phyloP scores from a whole-genome alignment of 768 basidiomycete species.

The Naganishia onofrii region DNA sequence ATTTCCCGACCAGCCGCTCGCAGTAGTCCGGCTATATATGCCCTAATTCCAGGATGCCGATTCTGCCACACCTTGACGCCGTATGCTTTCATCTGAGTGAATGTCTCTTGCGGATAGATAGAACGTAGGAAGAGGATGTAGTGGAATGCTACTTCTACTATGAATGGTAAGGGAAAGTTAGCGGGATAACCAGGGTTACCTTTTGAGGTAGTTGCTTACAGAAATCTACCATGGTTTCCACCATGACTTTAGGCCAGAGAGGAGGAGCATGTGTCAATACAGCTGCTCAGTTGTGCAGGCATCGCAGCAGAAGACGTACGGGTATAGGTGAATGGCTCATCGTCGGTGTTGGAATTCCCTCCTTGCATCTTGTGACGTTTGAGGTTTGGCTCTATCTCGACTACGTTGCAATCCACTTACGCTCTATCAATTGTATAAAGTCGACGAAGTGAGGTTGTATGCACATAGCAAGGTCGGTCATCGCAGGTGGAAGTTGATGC shows the following conservation, averaged over 20 bases:
- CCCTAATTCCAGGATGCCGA: conserved; percentile 79
- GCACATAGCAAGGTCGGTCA: not conserved
- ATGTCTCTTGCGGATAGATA: conserved; percentile 84
- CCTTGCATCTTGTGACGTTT: not conserved
- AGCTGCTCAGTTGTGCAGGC: not conserved
- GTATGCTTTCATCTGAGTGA: conserved; percentile 82
- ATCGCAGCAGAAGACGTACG: not conserved
- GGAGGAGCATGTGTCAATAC: not conserved
- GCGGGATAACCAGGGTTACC: not conserved
- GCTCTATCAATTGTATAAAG: not conserved
- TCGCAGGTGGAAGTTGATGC: not conserved
- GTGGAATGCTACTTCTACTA: conserved; percentile 93
- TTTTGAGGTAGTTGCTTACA: not conserved
- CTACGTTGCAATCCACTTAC: not conserved
- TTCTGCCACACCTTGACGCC: conserved; percentile 88
- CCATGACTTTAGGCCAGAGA: conserved; percentile 1
- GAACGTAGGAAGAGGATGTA: conserved; percentile 85
- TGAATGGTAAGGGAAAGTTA: not conserved
- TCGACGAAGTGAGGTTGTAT: not conserved
- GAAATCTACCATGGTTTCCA: conserved; percentile 14
- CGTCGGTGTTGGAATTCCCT: not conserved
- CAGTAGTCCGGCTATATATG: conserved; percentile 84
- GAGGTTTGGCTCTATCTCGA: not conserved
- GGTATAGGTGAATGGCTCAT: conserved; percentile 17
- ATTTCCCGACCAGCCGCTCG: conserved; percentile 79